Percentiles rank a stretch among this genome's conserved stretches.
Conservation (phyloP, 2,329 filamentous ascomycete genomes). For the Drechslera avenae region DNA sequence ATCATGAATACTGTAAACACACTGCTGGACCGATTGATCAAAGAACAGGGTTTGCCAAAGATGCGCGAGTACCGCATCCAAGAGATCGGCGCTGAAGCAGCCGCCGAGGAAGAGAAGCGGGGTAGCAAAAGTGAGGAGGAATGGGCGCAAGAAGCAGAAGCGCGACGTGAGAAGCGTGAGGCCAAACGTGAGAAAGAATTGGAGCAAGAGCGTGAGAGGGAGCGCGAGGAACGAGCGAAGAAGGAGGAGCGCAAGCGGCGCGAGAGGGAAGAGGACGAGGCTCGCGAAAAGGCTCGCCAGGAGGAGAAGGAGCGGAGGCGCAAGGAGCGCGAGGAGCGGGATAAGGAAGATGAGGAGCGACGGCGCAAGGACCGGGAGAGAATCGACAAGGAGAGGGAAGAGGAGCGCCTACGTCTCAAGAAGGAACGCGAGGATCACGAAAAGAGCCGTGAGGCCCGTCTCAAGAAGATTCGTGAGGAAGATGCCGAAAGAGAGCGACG, state of each 20-base stretch:
- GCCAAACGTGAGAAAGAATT: conserved; percentile 65
- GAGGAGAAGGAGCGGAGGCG: conserved; percentile 53
- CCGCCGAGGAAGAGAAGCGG: conserved; percentile 66
- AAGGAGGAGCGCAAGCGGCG: conserved; percentile 60
- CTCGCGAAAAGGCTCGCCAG: conserved; percentile 53
- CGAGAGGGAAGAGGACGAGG: conserved; percentile 54
- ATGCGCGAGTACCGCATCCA: conserved; percentile 70
- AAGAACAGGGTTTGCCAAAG: conserved; percentile 66
- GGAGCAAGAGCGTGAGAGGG: conserved; percentile 63
- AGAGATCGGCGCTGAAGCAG: conserved; percentile 72
- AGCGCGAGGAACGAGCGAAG: conserved; percentile 60
- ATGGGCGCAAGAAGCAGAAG: conserved; percentile 70
- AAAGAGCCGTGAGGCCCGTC: conserved; percentile 50
- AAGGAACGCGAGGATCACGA: conserved; percentile 51
- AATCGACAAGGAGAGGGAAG: conserved; percentile 52
- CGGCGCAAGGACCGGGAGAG: conserved; percentile 38
- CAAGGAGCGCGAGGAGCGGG: conserved; percentile 39
- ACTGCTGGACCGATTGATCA: conserved; percentile 68
- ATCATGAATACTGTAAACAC: conserved; percentile 70
- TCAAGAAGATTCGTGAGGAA: conserved; percentile 47
- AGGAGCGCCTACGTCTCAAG: conserved; percentile 56
- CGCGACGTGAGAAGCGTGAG: conserved; percentile 65
- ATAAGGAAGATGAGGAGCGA: conserved; percentile 40
- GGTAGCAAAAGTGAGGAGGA: conserved; percentile 76
- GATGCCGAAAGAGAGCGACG: conserved; percentile 43